Base-by-base conservation (phyloP, 1,139 yeast species). In the Kodamaea anthophila region DNA sequence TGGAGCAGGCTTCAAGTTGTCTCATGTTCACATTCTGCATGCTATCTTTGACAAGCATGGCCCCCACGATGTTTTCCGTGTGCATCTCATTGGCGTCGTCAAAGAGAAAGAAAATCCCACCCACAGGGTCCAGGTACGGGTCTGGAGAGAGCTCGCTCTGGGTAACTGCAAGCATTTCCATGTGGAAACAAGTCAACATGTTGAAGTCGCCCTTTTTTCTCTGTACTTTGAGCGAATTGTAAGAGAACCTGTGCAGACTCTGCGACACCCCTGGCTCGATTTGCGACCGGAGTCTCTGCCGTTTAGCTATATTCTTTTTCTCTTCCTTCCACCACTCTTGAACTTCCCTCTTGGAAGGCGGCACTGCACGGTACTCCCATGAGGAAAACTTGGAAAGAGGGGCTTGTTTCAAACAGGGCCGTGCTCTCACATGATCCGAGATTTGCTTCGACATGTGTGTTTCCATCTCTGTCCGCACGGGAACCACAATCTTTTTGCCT, bases 111-210 rank as follows among this genome's bases (percentile, higher is more conserved):
- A 81, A 70, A 0, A 86, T 64, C 4, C 77, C 65, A 1, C 57
- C 37, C 0, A 88, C 60, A 1, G 72, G 61, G 48, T 91, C 94
- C 2, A 43, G 32, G 4, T 47, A 36, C 0, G 96, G 94, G 46
- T 87, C 79, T 0, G 96, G 94, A 7, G 61, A 51, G 24, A 65
- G 53, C 0, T 59, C 62, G 5, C 31, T 33, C 1, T 49, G 60
- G 0, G 83, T 72, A 31, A 70, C 69, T 0, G 73, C 77, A 52
- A 80, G 91, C 0, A 84, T 48, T 44, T 88, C 97, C 34, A 84
- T 41, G 8, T 71, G 62, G 20, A 87, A 54, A 15, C 74, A 63
- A 0, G 81, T 65, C 47, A 87, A 49, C 28, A 58, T 49, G 30
- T 65, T 66, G 35, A 63, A 70, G 2, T 64, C 64, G 30, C 65